phyloP scores from a whole-genome alignment of 257 asterid species.

The Jaltomata sinuosa region DNA sequence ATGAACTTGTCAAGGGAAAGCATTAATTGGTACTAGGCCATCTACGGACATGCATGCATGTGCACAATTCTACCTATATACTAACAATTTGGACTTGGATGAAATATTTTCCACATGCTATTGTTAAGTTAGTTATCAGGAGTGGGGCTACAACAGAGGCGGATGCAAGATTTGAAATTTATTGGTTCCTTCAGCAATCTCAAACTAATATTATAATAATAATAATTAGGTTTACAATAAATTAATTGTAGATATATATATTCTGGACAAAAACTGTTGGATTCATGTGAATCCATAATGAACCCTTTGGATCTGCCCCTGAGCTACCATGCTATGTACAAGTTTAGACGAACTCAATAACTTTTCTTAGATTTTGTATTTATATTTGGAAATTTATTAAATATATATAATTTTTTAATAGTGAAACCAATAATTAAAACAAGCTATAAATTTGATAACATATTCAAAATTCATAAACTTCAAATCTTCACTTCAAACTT shows the following conservation, averaged over 20 bases:
- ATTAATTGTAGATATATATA: neutral
- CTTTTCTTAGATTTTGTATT: neutral
- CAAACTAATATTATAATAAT: neutral
- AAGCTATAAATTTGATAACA: neutral
- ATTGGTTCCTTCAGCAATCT: neutral
- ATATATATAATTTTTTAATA: neutral
- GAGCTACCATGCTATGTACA: neutral
- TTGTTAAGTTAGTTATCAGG: neutral
- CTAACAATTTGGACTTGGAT: neutral
- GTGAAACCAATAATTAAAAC: neutral
- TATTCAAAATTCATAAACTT: neutral
- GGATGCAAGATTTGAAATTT: neutral
- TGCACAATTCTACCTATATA: too few species aligned
- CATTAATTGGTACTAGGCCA: neutral
- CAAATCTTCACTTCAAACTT: neutral
- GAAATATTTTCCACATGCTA: neutral
- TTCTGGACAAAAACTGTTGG: neutral
- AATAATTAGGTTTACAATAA: neutral
- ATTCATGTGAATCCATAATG: neutral
- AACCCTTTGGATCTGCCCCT: neutral
- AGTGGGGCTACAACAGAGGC: neutral
- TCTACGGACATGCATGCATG: neutral
- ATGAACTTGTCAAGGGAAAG: neutral
- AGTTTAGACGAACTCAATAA: neutral
- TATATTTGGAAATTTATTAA: too few species aligned